phyloP scores from a whole-genome alignment of 139 green algal genomes.

The Chlamydomonas eustigma region DNA sequence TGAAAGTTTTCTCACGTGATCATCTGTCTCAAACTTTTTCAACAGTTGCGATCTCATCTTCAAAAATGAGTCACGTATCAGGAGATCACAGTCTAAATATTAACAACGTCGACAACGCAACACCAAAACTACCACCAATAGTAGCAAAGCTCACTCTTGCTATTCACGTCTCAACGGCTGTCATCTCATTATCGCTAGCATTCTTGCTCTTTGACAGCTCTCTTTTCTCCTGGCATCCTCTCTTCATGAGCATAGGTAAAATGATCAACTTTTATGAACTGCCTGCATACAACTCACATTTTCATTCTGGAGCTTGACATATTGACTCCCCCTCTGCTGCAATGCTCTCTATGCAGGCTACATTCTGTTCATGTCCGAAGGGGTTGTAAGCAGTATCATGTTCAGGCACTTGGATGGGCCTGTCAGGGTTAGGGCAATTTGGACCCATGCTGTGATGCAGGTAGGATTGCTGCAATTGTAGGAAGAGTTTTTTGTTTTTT shows the following conservation, averaged over 20 bases:
- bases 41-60: too few species aligned
- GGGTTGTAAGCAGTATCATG: constrained; percentile 27
- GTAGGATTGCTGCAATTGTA: neutral
- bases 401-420: constrained; percentile 30
- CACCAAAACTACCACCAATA: neutral
- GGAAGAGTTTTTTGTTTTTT: neutral
- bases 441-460: constrained; percentile 38
- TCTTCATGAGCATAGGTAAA: constrained; percentile 27
- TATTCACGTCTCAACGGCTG: constrained; percentile 34
- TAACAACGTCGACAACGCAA: too few species aligned
- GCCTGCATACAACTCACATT: neutral
- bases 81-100: too few species aligned
- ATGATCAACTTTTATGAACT: neutral
- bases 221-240: constrained; percentile 45
- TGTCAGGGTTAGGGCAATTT: constrained; percentile 35
- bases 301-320: neutral
- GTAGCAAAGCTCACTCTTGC: neutral
- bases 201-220: constrained; percentile 33
- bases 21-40: too few species aligned
- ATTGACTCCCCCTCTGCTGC: neutral
- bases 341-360: constrained; percentile 24
- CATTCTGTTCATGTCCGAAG: constrained; percentile 40
- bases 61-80: too few species aligned
- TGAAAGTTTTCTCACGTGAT: too few species aligned
- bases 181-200: constrained; percentile 67